Percentiles rank a stretch among this genome's conserved stretches.
Conservation (phyloP, 2,329 filamentous ascomycete species). For the Xylariaceae sp. region DNA sequence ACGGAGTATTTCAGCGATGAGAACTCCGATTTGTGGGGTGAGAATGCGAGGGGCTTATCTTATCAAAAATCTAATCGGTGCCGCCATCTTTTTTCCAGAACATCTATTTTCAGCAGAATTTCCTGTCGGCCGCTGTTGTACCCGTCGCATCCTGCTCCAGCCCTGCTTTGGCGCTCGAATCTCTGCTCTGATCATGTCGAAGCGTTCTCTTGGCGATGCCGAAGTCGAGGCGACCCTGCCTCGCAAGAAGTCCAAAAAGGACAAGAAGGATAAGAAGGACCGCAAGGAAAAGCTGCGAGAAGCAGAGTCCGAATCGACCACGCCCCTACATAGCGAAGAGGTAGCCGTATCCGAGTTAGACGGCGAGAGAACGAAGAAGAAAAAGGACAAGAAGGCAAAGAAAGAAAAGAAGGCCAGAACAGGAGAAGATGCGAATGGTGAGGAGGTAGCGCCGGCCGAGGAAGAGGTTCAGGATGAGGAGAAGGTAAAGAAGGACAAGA, state of each 20-base stretch:
- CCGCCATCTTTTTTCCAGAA: slow-evolving; percentile 4
- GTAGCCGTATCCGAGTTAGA: slow-evolving; percentile 13
- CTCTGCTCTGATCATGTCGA: slow-evolving; percentile 20
- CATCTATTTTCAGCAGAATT: slow-evolving; percentile 3
- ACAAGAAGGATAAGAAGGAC: slow-evolving; percentile 26
- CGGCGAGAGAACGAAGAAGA: slow-evolving; percentile 25
- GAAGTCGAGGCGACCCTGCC: slow-evolving; percentile 22
- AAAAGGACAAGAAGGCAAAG: slow-evolving; percentile 21
- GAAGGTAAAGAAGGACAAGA: slow-evolving; percentile 27
- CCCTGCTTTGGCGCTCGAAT: background rate
- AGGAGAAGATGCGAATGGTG: slow-evolving; percentile 15
- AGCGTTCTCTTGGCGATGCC: slow-evolving; percentile 24
- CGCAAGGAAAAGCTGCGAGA: slow-evolving; percentile 22
- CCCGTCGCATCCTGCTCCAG: too few species aligned
- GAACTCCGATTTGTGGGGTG: too few species aligned
- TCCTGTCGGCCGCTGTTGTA: background rate
- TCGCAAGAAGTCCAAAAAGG: slow-evolving; percentile 34
- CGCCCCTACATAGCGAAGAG: slow-evolving; percentile 12
- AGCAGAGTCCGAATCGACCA: slow-evolving; percentile 10
- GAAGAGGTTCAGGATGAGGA: slow-evolving; percentile 7
- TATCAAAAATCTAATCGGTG: slow-evolving; percentile 1
- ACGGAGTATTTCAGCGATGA: too few species aligned
- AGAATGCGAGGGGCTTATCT: too few species aligned
- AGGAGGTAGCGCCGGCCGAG: slow-evolving; percentile 18
- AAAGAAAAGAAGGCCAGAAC: slow-evolving; percentile 17